Conservation (phyloP, 2,329 filamentous ascomycete genomes). For the Didymella lethalis region DNA sequence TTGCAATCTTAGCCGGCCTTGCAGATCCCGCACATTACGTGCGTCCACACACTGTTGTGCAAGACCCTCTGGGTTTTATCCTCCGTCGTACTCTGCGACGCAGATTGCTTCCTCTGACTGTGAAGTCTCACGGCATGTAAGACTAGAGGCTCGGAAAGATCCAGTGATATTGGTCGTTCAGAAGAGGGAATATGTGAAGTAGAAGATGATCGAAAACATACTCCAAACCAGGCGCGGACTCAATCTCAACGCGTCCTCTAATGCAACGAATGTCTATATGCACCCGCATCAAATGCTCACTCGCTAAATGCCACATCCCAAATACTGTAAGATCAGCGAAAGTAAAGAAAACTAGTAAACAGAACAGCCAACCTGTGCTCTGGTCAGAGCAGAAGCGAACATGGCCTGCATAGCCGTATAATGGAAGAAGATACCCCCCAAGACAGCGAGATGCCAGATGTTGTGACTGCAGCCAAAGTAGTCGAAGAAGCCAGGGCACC, state of each 20-base stretch:
- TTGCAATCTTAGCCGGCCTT: too few relatives aligned
- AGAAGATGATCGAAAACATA: neutral
- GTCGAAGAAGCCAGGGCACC: slow-evolving; percentile 91
- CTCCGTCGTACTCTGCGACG: too few relatives aligned
- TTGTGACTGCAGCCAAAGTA: slow-evolving; percentile 96
- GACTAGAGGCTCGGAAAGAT: too few relatives aligned
- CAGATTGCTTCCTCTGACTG: too few relatives aligned
- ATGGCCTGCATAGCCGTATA: slow-evolving; percentile 96
- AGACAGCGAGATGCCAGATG: slow-evolving; percentile 93
- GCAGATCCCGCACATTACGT: too few relatives aligned
- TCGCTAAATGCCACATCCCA: slow-evolving; percentile 20
- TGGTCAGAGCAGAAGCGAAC: slow-evolving; percentile 67
- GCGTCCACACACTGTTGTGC: too few relatives aligned
- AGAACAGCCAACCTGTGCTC: slow-evolving; percentile 47
- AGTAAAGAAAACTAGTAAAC: slow-evolving; percentile 31
- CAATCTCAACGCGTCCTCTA: neutral
- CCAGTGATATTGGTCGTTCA: too few relatives aligned
- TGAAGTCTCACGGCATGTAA: too few relatives aligned
- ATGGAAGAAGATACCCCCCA: slow-evolving; percentile 96
- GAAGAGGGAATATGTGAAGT: neutral
- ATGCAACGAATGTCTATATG: slow-evolving; percentile 19
- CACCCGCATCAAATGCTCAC: slow-evolving; percentile 19
- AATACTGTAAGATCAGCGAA: slow-evolving; percentile 4
- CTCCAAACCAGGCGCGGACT: slow-evolving; percentile 5
- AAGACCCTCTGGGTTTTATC: too few relatives aligned